A percentile compares a stretch with the other conserved stretches of the same genome.
phyloP scores from a whole-genome alignment of 495 filamentous ascomycete genomes.

The Parathielavia appendiculata region DNA sequence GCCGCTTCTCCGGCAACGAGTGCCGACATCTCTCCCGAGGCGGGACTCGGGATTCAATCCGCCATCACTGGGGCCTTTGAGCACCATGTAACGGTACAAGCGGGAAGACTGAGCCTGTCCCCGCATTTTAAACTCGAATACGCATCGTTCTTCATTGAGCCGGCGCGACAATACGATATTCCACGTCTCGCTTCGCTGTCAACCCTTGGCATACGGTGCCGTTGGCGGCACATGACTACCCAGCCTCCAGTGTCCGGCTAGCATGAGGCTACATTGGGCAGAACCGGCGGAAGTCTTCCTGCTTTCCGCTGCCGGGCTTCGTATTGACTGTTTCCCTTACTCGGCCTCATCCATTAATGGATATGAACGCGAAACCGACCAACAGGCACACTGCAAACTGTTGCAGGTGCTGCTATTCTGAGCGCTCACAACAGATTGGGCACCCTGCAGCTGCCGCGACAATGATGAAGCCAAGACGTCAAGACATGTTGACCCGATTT shows the following conservation, averaged over 20 bases:
- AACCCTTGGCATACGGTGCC: neutral
- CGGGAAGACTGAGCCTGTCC: neutral
- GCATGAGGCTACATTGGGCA: neutral
- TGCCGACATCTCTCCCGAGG: conserved; percentile 5
- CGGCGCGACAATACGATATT: conserved; percentile 3
- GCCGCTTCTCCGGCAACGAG: neutral
- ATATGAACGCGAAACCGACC: neutral
- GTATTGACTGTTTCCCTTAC: conserved; percentile 11
- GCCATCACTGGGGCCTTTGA: neutral
- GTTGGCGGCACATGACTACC: conserved; percentile 1
- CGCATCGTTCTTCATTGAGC: neutral
- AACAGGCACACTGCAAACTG: neutral
- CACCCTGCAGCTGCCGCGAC: neutral
- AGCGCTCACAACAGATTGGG: neutral
- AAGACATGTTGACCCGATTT: too few species aligned
- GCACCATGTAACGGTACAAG: conserved; percentile 3
- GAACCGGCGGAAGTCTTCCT: neutral
- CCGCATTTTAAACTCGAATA: neutral
- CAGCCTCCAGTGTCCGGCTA: neutral
- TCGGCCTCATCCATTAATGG: neutral
- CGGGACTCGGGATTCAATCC: neutral
- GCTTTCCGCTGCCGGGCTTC: neutral
- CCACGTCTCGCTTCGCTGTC: neutral
- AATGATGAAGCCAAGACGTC: neutral
- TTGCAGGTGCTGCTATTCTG: neutral